Evolutionary conservation across 768 basidiomycete genomes (phyloP).

Genomic region (Tulasnella sp.): DNA sequence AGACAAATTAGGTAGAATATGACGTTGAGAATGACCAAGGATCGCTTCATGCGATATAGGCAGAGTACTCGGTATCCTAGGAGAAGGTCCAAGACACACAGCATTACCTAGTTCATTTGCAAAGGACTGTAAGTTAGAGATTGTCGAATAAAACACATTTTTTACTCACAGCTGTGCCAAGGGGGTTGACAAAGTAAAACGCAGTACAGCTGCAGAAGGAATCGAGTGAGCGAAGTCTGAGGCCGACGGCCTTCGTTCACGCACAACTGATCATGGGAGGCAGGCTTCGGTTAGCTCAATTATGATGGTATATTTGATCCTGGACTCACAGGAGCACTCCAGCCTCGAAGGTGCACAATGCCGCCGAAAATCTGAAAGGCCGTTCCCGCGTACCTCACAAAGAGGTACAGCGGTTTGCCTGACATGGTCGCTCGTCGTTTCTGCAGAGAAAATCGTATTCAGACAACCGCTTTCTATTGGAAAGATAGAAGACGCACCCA

Average conservation of each 20-base stretch:
- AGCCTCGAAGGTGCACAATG: slow-evolving; percentile 6
- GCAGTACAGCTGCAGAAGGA: slow-evolving; percentile 6
- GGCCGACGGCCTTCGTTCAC: neutral
- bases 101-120: neutral
- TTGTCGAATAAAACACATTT: too few species aligned
- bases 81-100: slow-evolving; percentile 23
- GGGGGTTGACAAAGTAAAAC: slow-evolving; percentile 20
- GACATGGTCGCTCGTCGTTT: slow-evolving; percentile 5
- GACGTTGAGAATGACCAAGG: slow-evolving; percentile 10
- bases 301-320: neutral
- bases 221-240: slow-evolving; percentile 5
- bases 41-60: slow-evolving; percentile 27
- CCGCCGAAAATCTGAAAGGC: slow-evolving; percentile 26
- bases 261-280: neutral
- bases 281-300: neutral
- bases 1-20: slow-evolving; percentile 3
- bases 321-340: slow-evolving; percentile 23
- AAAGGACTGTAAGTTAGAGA: too few species aligned
- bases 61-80: slow-evolving; percentile 21
- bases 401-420: slow-evolving; percentile 31
- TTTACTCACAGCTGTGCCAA: slow-evolving; percentile 28
- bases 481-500: neutral
- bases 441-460: neutral
- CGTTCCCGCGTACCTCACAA: slow-evolving; percentile 26
- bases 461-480: neutral